Conservation (phyloP, 2,329 filamentous ascomycete species). For the Davidsoniella virescens region DNA sequence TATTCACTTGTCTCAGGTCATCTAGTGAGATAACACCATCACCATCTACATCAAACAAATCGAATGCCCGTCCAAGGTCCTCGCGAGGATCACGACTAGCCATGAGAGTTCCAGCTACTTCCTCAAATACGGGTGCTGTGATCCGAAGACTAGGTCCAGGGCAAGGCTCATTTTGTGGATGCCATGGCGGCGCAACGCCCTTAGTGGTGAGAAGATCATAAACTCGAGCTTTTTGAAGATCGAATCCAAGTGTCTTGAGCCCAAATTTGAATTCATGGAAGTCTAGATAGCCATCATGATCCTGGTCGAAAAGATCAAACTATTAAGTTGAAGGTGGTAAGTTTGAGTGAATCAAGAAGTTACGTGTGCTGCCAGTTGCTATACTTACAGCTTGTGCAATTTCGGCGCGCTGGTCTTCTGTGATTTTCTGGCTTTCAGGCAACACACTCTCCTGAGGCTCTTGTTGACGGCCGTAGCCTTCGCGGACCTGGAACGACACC, state of each 20-base stretch:
- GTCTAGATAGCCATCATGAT: conserved; percentile 59
- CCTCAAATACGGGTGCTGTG: conserved; percentile 55
- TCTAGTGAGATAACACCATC: conserved; percentile 83
- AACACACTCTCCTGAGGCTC: conserved; percentile 8
- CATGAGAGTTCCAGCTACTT: conserved; percentile 65
- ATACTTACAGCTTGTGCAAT: conserved; percentile 14
- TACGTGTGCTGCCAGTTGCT: not conserved
- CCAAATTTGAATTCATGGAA: conserved; percentile 98
- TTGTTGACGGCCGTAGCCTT: conserved; percentile 12
- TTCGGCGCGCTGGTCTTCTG: conserved; percentile 14
- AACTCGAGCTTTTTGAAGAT: conserved; percentile 73
- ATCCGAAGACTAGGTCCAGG: conserved; percentile 52
- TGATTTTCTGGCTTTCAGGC: conserved; percentile 13
- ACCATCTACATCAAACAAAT: conserved; percentile 80
- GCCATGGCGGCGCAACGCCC: conserved; percentile 53
- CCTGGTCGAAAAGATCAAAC: conserved; percentile 15
- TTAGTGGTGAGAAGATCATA: conserved; percentile 66
- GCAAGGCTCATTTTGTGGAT: conserved; percentile 34
- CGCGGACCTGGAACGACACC: conserved; percentile 12
- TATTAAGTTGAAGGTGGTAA: not conserved
- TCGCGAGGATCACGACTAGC: conserved; percentile 70
- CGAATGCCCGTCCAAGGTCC: conserved; percentile 81
- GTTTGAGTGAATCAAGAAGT: not conserved
- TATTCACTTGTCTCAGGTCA: conserved; percentile 71
- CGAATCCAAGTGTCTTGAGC: conserved; percentile 87